These are phyloP conservation scores for Cicer bijugum DNA, from an alignment of 306 rosid species.

Conservation along the genomic window DNA sequence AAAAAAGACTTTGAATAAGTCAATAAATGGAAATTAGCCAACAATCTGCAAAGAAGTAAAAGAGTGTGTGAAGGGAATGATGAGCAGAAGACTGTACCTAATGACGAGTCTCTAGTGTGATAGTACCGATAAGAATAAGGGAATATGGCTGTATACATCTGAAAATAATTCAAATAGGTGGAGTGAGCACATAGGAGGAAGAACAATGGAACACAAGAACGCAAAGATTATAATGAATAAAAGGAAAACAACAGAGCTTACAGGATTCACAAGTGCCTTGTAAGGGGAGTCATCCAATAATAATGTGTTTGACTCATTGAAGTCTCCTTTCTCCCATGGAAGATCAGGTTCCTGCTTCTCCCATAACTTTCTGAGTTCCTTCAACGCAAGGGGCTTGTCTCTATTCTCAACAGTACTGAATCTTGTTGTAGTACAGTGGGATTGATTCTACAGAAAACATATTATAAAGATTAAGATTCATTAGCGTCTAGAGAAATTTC, in stretches of 20 bases:
- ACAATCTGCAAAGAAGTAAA: neutral
- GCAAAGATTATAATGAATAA: slow-evolving; percentile 23
- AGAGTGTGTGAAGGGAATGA: neutral
- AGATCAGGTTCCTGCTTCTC: slow-evolving; percentile 62
- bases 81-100: slow-evolving; percentile 58
- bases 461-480: slow-evolving; percentile 36
- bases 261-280: slow-evolving; percentile 88
- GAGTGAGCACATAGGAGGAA: slow-evolving; percentile 31
- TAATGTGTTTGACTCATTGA: slow-evolving; percentile 76
- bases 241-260: slow-evolving; percentile 50
- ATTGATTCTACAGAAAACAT: slow-evolving; percentile 61
- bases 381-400: slow-evolving; percentile 69
- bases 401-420: slow-evolving; percentile 61
- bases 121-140: slow-evolving; percentile 63
- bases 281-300: slow-evolving; percentile 92
- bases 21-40: slow-evolving; percentile 10
- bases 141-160: slow-evolving; percentile 79
- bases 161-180: slow-evolving; percentile 43
- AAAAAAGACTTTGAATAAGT: neutral
- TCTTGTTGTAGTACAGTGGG: slow-evolving; percentile 67
- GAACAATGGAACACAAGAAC: slow-evolving; percentile 30
- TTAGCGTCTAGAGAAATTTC: slow-evolving; percentile 14
- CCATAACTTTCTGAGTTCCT: slow-evolving; percentile 87
- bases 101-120: slow-evolving; percentile 55
- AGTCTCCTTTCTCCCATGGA: slow-evolving; percentile 81